Base-by-base conservation (phyloP, 2,329 filamentous ascomycete species). In the Xylariomycetidae sp. region DNA sequence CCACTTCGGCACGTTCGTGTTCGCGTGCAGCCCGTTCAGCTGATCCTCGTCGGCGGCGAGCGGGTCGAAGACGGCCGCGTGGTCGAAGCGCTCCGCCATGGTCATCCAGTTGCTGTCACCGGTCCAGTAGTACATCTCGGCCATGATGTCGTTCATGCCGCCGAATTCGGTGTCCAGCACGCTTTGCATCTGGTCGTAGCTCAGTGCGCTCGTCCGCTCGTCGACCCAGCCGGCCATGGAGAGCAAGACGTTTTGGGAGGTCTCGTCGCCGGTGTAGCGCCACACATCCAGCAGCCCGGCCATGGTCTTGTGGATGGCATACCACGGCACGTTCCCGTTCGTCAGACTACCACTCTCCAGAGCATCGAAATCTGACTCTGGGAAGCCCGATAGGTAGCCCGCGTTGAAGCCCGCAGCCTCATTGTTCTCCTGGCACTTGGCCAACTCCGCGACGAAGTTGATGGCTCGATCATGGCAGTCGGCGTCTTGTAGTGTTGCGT, bases 1-100 rank as follows among this genome's bases (percentile, higher is more conserved):
- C 67, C 67, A 72, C 38, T 74, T 73, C 3, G 69, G 68, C 1
- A 72, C 59, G 29, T 74, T 63, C 0, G 70, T 74, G 42, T 74
- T 74, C 26, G 70, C 70, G 35, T 74, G 70, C 3, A 68, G 48
- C 0, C 69, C 69, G 28, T 60, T 56, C 15, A 74, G 56, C 2
- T 53, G 42, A 37, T 74, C 70, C n/a, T 56, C 44, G 25, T 65
- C 60, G 8, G 52, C 43, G 0, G 68, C 65, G 0, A 74, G 56
- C 0, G 67, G 68, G 26, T 69, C 57, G 33, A 72, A 66, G 3
- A 69, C 54, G 2, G 53, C 49, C 1, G 62, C 61, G 32, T 73
- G 69, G 39, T 74, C 68, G 46, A 73, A 74, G 2, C 68, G 61
- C 32, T 64, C 56, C 1, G 69, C 69, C 1, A 57, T 59, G 1